phyloP scores from a whole-genome alignment of 345 rosid species.

The Populus simonii region DNA sequence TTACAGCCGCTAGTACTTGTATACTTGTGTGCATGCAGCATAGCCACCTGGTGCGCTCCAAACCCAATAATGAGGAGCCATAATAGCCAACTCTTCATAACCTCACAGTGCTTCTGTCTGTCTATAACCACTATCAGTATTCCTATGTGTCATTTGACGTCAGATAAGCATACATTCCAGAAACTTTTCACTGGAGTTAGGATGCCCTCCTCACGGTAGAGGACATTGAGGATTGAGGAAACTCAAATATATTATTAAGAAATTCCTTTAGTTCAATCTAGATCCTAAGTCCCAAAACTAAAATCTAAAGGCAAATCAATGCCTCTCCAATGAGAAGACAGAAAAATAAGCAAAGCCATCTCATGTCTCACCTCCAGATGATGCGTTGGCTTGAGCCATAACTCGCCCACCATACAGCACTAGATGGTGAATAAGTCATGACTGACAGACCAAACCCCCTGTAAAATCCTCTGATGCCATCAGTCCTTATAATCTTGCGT shows the following conservation, averaged over 20 bases:
- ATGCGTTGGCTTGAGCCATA: slow-evolving; percentile 95
- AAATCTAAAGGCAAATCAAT: not conserved
- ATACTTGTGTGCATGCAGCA: not conserved
- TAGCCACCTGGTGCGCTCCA: not conserved
- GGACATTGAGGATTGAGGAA: not conserved
- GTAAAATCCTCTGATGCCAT: slow-evolving; percentile 84
- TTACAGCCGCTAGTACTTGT: not conserved
- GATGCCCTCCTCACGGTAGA: not conserved
- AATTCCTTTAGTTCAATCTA: not conserved
- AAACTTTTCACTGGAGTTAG: not conserved
- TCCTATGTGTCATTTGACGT: not conserved
- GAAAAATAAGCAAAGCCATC: slow-evolving; percentile 15
- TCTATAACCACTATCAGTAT: not conserved
- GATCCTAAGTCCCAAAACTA: not conserved
- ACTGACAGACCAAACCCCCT: slow-evolving; percentile 95
- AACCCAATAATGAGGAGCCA: not conserved
- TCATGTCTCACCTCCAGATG: slow-evolving; percentile 91
- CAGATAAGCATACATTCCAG: not conserved
- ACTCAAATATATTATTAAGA: not conserved
- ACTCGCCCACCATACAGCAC: slow-evolving; percentile 99
- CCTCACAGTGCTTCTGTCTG: not conserved
- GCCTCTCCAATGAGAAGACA: not conserved
- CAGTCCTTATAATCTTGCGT: slow-evolving; percentile 65
- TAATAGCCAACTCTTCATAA: not conserved
- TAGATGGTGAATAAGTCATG: slow-evolving; percentile 92